These are phyloP conservation scores for Aristolochia californica DNA, from an alignment of 164 flowering plant species.

Conservation along the genomic window DNA sequence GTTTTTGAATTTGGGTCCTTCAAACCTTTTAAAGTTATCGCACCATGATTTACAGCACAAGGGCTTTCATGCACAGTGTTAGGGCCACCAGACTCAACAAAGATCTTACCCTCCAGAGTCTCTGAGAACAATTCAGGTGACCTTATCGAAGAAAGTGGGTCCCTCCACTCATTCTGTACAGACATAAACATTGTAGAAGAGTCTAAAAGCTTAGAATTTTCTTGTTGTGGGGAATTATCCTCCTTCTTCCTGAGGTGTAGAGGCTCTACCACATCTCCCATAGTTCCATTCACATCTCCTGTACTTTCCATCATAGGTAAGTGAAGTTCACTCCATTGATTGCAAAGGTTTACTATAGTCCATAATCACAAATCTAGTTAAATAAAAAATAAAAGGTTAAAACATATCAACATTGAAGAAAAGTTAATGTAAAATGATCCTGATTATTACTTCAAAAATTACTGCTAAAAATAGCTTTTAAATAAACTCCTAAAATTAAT, in stretches of 20 bases:
- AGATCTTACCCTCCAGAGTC: slow-evolving; percentile 30
- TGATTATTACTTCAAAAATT: too few relatives aligned
- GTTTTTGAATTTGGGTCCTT: slow-evolving; percentile 25
- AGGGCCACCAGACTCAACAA: slow-evolving; percentile 13
- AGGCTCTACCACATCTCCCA: slow-evolving; percentile 1
- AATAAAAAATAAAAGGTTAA: too few relatives aligned
- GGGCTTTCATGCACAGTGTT: slow-evolving; percentile 25
- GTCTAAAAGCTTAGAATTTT: slow-evolving; percentile 22
- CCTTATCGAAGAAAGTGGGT: slow-evolving; percentile 14
- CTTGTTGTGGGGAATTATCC: slow-evolving; percentile 1
- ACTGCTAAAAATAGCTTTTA: too few relatives aligned
- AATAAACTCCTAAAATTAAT: too few relatives aligned
- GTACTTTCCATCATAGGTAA: slow-evolving; percentile 13
- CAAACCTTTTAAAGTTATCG: slow-evolving; percentile 44
- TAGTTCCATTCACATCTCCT: slow-evolving; percentile 1
- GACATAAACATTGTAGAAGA: slow-evolving; percentile 29
- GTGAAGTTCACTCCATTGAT: slow-evolving; percentile 4
- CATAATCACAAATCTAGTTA: too few relatives aligned
- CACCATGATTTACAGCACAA: slow-evolving; percentile 28
- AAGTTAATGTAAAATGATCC: too few relatives aligned
- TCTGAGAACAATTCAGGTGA: slow-evolving; percentile 26
- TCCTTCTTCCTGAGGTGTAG: slow-evolving; percentile 5
- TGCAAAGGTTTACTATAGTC: neutral
- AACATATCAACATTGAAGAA: too few relatives aligned
- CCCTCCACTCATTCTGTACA: slow-evolving; percentile 27